A percentile compares a stretch with the other conserved stretches of the same genome.
Evolutionary conservation across 805 yeast species (phyloP).

Genomic region (Myxozyma mucilagina): DNA sequence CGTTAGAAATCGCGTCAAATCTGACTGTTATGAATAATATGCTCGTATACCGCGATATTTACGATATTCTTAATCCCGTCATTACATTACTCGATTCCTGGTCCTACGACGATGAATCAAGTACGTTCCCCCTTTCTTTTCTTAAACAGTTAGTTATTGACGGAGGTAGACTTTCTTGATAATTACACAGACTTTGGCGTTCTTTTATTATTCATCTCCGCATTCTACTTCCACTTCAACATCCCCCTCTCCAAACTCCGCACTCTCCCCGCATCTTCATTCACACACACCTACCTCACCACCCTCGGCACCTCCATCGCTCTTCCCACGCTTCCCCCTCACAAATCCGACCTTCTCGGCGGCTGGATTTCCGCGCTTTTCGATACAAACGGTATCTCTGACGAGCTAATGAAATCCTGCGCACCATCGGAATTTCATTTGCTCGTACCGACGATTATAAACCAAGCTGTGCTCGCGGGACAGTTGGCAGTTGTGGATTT

Average conservation of each 20-base stretch:
- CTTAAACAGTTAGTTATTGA: neutral
- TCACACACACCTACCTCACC: constrained; percentile 19
- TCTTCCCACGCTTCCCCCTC: constrained; percentile 27
- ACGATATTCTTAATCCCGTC: constrained; percentile 46
- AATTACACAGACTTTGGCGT: constrained; percentile 68
- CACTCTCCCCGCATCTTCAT: constrained; percentile 6
- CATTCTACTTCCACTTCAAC: constrained; percentile 45
- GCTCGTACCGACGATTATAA: constrained; percentile 70
- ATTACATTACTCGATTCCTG: constrained; percentile 55
- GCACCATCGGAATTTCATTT: constrained; percentile 65
- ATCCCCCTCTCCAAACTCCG: constrained; percentile 29
- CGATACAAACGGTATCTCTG: constrained; percentile 82
- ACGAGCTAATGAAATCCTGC: constrained; percentile 68
- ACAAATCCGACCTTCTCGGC: constrained; percentile 44
- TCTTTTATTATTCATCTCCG: constrained; percentile 50
- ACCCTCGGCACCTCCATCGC: constrained; percentile 30
- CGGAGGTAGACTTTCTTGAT: constrained; percentile 56
- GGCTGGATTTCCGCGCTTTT: constrained; percentile 82
- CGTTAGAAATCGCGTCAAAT: constrained; percentile 53
- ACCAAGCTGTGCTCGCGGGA: constrained; percentile 67
- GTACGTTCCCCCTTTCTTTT: constrained; percentile 2
- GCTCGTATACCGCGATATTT: constrained; percentile 50
- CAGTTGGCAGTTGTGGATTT: constrained; percentile 56
- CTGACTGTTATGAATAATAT: constrained; percentile 47
- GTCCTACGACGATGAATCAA: constrained; percentile 55